Percentiles rank a stretch among this genome's conserved stretches.
These are phyloP conservation scores for Aegilops umbellulata DNA, from an alignment of 176 grass and related monocot species.

Conservation along the genomic window DNA sequence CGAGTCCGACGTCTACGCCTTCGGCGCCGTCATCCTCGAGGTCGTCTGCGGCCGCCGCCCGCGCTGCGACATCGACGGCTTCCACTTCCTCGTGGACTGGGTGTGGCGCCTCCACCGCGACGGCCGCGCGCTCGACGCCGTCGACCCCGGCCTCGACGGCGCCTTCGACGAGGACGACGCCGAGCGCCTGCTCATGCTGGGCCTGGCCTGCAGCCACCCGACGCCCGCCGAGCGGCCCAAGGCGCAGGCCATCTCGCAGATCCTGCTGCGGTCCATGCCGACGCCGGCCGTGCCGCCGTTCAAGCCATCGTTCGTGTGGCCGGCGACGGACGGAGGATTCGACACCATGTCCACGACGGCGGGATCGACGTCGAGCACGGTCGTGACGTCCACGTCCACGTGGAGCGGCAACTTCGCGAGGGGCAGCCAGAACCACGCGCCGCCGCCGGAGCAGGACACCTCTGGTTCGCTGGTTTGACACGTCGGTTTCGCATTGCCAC, in stretches of 20 bases:
- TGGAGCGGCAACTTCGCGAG: slow-evolving; percentile 34
- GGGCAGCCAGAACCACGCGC: not conserved
- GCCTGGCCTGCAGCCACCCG: slow-evolving; percentile 81
- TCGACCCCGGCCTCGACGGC: slow-evolving; percentile 39
- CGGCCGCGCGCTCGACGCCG: slow-evolving; percentile 55
- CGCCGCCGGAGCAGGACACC: slow-evolving; percentile 7
- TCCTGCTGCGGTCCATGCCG: slow-evolving; percentile 43
- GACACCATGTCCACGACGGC: slow-evolving; percentile 34
- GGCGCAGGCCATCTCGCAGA: slow-evolving; percentile 53
- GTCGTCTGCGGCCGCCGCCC: slow-evolving; percentile 76
- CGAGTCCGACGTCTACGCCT: slow-evolving; percentile 84
- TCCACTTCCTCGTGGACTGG: slow-evolving; percentile 50
- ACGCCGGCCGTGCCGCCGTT: slow-evolving; percentile 54
- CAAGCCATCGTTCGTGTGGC: slow-evolving; percentile 82
- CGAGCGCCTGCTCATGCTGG: slow-evolving; percentile 67
- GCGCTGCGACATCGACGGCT: slow-evolving; percentile 54
- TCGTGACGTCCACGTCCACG: slow-evolving; percentile 48
- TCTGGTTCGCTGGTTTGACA: slow-evolving; percentile 11
- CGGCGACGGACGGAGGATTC: slow-evolving; percentile 12
- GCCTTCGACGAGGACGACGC: slow-evolving; percentile 49
- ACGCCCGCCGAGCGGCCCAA: slow-evolving; percentile 54
- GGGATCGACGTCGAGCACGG: slow-evolving; percentile 35
- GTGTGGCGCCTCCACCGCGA: slow-evolving; percentile 90
- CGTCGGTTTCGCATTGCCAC: not conserved
- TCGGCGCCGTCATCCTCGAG: slow-evolving; percentile 84